Evolutionary conservation across 2,329 filamentous ascomycete species (phyloP).

Genomic region (Aspergillus quadrilineatus): DNA sequence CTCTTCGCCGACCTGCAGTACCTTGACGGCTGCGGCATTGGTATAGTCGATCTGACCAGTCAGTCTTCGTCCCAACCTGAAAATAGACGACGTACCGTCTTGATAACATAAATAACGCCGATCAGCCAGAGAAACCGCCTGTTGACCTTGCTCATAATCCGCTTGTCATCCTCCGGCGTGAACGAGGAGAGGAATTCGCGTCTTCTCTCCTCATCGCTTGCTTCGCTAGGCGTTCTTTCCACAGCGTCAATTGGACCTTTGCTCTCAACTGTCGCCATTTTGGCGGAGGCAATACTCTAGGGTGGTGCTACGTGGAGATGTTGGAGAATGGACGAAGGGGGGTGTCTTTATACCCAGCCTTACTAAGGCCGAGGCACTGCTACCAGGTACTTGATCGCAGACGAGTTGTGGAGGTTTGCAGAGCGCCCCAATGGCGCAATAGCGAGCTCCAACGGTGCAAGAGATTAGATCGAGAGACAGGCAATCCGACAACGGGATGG

Average conservation of each 20-base stretch:
- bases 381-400: no score
- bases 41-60: conserved; percentile 13
- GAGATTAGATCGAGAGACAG: background rate
- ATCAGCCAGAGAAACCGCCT: conserved; percentile 13
- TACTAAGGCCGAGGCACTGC: background rate
- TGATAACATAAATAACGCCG: conserved; percentile 16
- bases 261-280: background rate
- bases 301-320: no score
- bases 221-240: background rate
- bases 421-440: conserved; percentile 3
- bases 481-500: conserved; percentile 15
- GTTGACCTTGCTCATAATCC: conserved; percentile 14
- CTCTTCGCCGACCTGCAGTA: conserved; percentile 13
- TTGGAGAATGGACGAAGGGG: no score
- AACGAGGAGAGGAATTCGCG: conserved; percentile 14
- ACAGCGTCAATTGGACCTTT: background rate
- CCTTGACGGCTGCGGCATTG: conserved; percentile 16
- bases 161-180: conserved; percentile 14
- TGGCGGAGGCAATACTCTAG: background rate
- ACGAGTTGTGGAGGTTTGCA: background rate
- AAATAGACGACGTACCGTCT: conserved; percentile 1
- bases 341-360: background rate
- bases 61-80: background rate
- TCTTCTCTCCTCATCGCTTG: conserved; percentile 7
- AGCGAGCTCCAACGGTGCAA: conserved; percentile 6